Base-by-base conservation (phyloP, 352 stramenopile genomes). In the Blastocystis sp. region DNA sequence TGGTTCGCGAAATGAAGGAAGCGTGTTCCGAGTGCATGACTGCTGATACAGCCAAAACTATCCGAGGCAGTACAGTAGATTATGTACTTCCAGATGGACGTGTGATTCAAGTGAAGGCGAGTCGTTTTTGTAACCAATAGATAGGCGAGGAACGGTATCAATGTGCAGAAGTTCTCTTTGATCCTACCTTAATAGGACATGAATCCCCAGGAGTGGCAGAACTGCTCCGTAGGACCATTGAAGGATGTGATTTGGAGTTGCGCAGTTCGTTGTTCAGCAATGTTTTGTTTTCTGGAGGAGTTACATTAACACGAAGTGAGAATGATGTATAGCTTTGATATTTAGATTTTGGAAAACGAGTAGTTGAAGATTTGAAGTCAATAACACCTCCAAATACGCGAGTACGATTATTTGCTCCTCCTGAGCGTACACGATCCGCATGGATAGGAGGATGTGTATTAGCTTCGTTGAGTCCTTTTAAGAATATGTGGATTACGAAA, bases 61-160 rank as follows among this genome's bases (percentile, higher is more conserved):
- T 74, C 14, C 49, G 43, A 46, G 42, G 69, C 35, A 63, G 32
- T 5, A 39, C 24, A 7, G 63, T 88, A 37, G 88, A 89, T 42
- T 98, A 98, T 90, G 94, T 97, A 88, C 91, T 98, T 43, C 95
- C 95, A 21, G 95, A 98, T 90, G 95, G 95, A 42, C 97, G 97
- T 89, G 94, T 97, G 32, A 97, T 98, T 89, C 93, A 96, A 24
- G 71, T 81, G 24, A 1, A 5, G 3, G 27, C 1, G 1, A 7
- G 12, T n/a, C 4, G 24, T 65, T n/a, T 19, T 3, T 7, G 39
- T 81, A 1, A 65, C 14, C 2, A 7, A 29, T 81, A 81, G 58
- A 96, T 98, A 88, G 95, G 94, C 85, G 96, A 95, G 89, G 94
- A 98, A 88, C 93, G 94, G 61, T 97, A 96, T 92, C 92, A 93